phyloP scores from a whole-genome alignment of 345 rosid species.

The Boechera divaricarpa region DNA sequence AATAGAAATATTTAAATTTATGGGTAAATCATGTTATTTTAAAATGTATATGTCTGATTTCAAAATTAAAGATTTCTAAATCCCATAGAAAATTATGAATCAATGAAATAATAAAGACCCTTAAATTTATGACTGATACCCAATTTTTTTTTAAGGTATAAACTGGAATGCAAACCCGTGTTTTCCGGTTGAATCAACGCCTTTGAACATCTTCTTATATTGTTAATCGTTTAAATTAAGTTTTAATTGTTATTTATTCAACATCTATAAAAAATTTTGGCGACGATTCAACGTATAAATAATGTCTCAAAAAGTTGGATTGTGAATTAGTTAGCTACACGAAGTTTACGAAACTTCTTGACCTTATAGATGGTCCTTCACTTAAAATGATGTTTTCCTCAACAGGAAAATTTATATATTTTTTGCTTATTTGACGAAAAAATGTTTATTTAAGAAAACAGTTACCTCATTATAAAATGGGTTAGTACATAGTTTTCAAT shows the following conservation, averaged over 20 bases:
- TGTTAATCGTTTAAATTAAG: neutral
- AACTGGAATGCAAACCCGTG: conserved; percentile 36
- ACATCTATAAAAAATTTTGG: neutral
- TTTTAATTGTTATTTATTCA: neutral
- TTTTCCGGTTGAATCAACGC: conserved; percentile 43
- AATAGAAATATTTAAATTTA: too few relatives aligned
- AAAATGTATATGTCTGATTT: too few relatives aligned
- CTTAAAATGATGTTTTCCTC: conserved; percentile 9
- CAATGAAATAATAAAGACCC: too few relatives aligned
- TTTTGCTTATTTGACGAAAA: neutral
- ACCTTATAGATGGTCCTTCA: conserved; percentile 13
- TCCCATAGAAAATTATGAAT: too few relatives aligned
- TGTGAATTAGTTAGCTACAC: conserved; percentile 35
- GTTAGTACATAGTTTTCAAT: neutral
- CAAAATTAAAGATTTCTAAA: too few relatives aligned
- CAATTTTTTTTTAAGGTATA: neutral
- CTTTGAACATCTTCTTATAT: conserved; percentile 12
- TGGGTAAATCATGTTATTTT: too few relatives aligned
- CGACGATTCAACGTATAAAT: conserved; percentile 30
- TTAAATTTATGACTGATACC: neutral
- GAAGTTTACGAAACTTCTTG: conserved; percentile 22
- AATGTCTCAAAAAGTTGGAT: conserved; percentile 34
- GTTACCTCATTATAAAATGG: neutral
- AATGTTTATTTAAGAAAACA: neutral
- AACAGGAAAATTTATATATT: too few relatives aligned